Evolutionary conservation across 2,329 filamentous ascomycete species (phyloP).

Genomic region (Aspergillus sp.): DNA sequence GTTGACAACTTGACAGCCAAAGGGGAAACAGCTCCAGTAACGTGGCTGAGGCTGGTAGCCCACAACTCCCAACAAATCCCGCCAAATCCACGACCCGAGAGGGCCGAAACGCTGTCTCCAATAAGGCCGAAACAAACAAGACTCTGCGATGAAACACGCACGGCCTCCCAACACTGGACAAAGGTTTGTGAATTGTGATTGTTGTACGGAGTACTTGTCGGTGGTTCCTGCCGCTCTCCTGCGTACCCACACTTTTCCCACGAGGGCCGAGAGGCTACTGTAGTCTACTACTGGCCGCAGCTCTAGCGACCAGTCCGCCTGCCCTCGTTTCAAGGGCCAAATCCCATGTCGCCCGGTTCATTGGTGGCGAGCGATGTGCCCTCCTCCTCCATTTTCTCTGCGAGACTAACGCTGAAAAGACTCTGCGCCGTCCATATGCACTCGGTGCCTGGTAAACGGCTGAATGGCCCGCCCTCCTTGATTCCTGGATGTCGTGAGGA

Average conservation of each 20-base stretch:
- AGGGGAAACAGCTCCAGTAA: not conserved
- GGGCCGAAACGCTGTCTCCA: not conserved
- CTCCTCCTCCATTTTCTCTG: not conserved
- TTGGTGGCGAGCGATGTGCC: not conserved
- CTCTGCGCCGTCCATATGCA: not conserved
- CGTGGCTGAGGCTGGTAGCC: not conserved
- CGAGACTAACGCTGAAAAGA: conserved; percentile 1
- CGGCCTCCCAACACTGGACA: not conserved
- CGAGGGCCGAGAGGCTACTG: conserved; percentile 6
- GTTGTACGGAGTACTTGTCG: not conserved
- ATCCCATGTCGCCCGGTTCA: not conserved
- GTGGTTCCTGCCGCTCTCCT: not conserved
- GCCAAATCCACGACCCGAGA: conserved; percentile 1
- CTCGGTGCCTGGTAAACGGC: not conserved
- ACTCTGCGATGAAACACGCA: conserved; percentile 3
- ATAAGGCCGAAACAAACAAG: conserved; percentile 1
- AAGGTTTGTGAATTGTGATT: not conserved
- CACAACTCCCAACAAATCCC: conserved; percentile 1
- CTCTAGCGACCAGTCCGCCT: conserved; percentile 1
- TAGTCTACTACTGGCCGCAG: not conserved
- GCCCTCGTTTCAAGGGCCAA: not conserved
- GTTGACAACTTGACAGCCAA: too few species aligned
- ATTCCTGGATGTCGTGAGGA: not conserved
- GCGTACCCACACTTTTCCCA: not conserved
- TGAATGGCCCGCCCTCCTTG: not conserved